Evolutionary conservation across 2,329 filamentous ascomycete genomes (phyloP).

Genomic region (Talaromyces sp.): DNA sequence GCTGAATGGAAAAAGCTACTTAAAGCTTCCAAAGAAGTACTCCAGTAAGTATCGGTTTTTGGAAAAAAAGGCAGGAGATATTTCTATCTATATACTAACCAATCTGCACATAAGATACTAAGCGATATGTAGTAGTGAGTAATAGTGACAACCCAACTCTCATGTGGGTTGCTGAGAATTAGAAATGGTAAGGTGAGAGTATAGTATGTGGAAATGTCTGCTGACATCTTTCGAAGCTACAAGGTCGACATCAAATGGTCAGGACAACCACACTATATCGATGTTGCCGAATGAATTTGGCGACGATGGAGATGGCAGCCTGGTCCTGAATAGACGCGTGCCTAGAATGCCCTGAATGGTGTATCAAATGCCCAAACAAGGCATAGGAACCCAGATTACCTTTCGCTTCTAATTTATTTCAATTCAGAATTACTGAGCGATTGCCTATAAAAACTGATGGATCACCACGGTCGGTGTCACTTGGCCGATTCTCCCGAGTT

Average conservation of each 20-base stretch:
- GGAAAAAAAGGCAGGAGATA: neutral
- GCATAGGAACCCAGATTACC: too few relatives aligned
- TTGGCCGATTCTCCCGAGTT: too few relatives aligned
- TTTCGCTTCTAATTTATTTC: too few relatives aligned
- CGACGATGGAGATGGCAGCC: neutral
- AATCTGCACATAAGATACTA: neutral
- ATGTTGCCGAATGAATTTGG: neutral
- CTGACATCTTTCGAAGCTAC: neutral
- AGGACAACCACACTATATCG: neutral
- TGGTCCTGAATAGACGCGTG: neutral
- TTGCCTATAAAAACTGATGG: too few relatives aligned
- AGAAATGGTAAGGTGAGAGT: neutral
- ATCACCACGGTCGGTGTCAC: too few relatives aligned
- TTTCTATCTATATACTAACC: neutral
- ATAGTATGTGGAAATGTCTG: neutral
- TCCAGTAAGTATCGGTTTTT: neutral
- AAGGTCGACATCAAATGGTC: neutral
- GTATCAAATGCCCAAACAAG: neutral
- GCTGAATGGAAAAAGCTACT: neutral
- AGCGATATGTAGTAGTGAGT: slow-evolving; percentile 1
- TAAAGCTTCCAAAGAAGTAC: neutral
- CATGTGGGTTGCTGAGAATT: neutral
- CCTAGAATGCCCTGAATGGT: neutral
- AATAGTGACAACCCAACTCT: neutral
- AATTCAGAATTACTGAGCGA: too few relatives aligned